Percentiles rank a stretch among this genome's conserved stretches.
Evolutionary conservation across 129 eudicot species (phyloP).

Genomic region (Sambucus nigra): DNA sequence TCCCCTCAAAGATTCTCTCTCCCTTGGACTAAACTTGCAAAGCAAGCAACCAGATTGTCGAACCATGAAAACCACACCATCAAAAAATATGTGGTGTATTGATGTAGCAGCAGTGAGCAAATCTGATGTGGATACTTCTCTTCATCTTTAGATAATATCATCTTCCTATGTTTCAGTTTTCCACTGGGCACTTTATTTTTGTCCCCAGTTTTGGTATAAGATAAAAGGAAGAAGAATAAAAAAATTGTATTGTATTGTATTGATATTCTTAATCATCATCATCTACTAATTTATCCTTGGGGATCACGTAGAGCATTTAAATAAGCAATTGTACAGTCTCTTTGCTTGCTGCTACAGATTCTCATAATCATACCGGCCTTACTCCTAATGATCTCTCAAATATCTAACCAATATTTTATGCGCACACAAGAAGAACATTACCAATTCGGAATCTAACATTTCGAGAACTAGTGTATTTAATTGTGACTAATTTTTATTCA

Average conservation of each 20-base stretch:
- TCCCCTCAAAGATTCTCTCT: constrained; percentile 37
- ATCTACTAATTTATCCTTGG: not conserved
- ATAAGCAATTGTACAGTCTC: too few species aligned
- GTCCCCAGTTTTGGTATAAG: not conserved
- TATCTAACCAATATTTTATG: too few species aligned
- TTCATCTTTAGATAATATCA: constrained; percentile 39
- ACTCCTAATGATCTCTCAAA: too few species aligned
- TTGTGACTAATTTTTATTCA: too few species aligned
- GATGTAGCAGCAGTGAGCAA: constrained; percentile 22
- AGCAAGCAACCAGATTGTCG: constrained; percentile 14
- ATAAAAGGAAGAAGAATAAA: not conserved
- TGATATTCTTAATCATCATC: not conserved
- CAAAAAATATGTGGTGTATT: constrained; percentile 24
- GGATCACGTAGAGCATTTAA: too few species aligned
- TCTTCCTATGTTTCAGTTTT: not conserved
- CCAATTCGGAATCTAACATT: too few species aligned
- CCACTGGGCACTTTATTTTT: not conserved
- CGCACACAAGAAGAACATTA: too few species aligned
- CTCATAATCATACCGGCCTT: too few species aligned
- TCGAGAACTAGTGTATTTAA: too few species aligned
- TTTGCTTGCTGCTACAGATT: too few species aligned
- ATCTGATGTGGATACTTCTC: constrained; percentile 48
- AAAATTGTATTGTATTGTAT: not conserved
- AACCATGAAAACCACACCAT: constrained; percentile 15
- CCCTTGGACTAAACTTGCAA: constrained; percentile 41